Evolutionary conservation across 495 filamentous ascomycete genomes (phyloP).

Genomic region (Tuber magnatum): DNA sequence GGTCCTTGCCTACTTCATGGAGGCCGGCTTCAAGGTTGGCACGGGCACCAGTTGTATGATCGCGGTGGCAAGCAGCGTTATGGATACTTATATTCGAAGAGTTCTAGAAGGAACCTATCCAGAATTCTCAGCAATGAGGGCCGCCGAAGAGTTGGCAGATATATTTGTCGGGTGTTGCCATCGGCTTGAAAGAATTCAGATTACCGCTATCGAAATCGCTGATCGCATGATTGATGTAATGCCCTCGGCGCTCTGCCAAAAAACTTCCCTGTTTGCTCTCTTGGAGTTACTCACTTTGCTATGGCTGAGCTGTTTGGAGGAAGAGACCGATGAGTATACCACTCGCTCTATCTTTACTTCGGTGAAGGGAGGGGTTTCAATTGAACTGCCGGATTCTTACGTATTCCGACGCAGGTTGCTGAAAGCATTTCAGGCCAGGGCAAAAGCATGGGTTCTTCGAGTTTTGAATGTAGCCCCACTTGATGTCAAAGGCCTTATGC

Average conservation of each 20-base stretch:
- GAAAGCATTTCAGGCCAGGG: conserved; percentile 64
- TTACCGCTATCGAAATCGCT: conserved; percentile 69
- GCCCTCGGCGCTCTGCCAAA: conserved; percentile 84
- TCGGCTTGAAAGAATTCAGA: conserved; percentile 79
- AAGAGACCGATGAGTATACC: conserved; percentile 87
- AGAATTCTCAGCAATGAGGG: conserved; percentile 70
- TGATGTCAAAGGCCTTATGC: conserved; percentile 88
- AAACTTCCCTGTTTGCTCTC: conserved; percentile 79
- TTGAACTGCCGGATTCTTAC: conserved; percentile 91
- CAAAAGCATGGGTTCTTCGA: conserved; percentile 68
- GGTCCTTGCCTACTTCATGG: conserved; percentile 80
- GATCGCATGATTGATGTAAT: conserved; percentile 75
- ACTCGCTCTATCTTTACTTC: conserved; percentile 75
- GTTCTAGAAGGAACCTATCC: conserved; percentile 63
- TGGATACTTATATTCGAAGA: conserved; percentile 64
- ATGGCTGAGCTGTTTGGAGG: conserved; percentile 90
- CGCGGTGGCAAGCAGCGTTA: conserved; percentile 61
- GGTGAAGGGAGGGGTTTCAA: conserved; percentile 60
- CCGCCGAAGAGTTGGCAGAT: conserved; percentile 76
- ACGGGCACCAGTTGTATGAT: conserved; percentile 82
- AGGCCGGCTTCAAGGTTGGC: conserved; percentile 70
- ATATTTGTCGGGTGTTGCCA: conserved; percentile 88
- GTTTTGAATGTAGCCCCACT: conserved; percentile 80
- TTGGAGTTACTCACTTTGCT: conserved; percentile 84
- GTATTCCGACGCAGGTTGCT: conserved; percentile 68